Evolutionary conservation across 2,329 filamentous ascomycete species (phyloP).

Genomic region (Phaeosphaeriaceae sp.): DNA sequence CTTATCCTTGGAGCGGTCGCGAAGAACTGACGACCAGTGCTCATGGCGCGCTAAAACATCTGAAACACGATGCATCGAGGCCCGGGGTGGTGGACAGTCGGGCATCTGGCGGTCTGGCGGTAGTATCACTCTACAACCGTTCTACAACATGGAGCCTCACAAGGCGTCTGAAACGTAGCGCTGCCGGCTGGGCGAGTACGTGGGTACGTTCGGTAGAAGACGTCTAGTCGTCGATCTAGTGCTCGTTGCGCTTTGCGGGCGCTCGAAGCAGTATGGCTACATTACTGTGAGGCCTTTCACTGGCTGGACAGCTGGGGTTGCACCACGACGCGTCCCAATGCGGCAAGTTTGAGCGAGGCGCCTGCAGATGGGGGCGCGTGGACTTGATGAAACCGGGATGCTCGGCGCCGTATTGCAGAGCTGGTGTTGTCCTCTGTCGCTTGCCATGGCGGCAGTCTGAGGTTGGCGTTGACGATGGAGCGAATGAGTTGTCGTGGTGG

Average conservation of each 20-base stretch:
- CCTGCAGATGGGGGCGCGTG: slow-evolving; percentile 45
- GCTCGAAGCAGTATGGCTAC: slow-evolving; percentile 25
- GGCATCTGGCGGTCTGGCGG: slow-evolving; percentile 39
- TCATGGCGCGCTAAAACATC: slow-evolving; percentile 44
- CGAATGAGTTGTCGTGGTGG: slow-evolving; percentile 41
- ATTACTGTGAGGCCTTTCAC: slow-evolving; percentile 24
- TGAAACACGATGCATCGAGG: slow-evolving; percentile 50
- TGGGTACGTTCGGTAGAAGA: slow-evolving; percentile 17
- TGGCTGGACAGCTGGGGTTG: slow-evolving; percentile 23
- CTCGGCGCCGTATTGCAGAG: slow-evolving; percentile 28
- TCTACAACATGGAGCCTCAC: slow-evolving; percentile 36
- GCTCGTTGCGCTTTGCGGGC: slow-evolving; percentile 30
- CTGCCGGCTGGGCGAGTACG: slow-evolving; percentile 41
- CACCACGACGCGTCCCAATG: slow-evolving; percentile 24
- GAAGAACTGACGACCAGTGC: slow-evolving; percentile 44
- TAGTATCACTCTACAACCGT: slow-evolving; percentile 32
- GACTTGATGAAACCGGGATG: slow-evolving; percentile 44
- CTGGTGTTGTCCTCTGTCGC: slow-evolving; percentile 15
- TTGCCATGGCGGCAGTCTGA: slow-evolving; percentile 42
- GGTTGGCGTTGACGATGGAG: slow-evolving; percentile 30
- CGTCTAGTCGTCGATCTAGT: slow-evolving; percentile 33
- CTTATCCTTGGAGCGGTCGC: slow-evolving; percentile 42
- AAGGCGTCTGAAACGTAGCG: slow-evolving; percentile 47
- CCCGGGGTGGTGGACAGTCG: slow-evolving; percentile 32
- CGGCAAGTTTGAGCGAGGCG: slow-evolving; percentile 39